These are phyloP conservation scores for Arachnomyces sp. DNA, from an alignment of 2,329 filamentous ascomycete species.

Conservation along the genomic window DNA sequence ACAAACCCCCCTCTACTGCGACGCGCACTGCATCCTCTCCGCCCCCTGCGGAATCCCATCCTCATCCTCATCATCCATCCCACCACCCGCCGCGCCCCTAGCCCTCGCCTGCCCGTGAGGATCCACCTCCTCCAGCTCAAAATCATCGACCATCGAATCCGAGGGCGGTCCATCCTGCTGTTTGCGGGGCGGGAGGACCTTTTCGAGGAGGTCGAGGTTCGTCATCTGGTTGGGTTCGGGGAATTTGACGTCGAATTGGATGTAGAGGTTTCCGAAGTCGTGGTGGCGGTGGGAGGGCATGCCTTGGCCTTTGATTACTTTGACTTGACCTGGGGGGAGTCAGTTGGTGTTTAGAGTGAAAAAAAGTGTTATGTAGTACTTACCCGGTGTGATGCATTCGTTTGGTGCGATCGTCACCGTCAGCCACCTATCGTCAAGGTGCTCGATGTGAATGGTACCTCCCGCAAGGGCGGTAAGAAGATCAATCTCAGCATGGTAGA, in stretches of 20 bases:
- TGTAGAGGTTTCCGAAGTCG: slow-evolving; percentile 90
- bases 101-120: slow-evolving; percentile 55
- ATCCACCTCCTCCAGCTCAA: slow-evolving; percentile 78
- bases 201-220: slow-evolving; percentile 70
- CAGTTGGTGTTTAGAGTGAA: background rate
- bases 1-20: slow-evolving; percentile 35
- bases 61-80: slow-evolving; percentile 65
- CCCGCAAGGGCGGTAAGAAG: slow-evolving; percentile 90
- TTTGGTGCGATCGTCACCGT: slow-evolving; percentile 86
- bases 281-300: slow-evolving; percentile 97
- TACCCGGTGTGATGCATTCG: slow-evolving; percentile 89
- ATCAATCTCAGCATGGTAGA: slow-evolving; percentile 92
- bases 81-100: slow-evolving; percentile 52
- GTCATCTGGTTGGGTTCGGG: slow-evolving; percentile 63
- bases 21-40: slow-evolving; percentile 45
- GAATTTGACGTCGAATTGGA: slow-evolving; percentile 97
- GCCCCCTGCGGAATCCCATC: slow-evolving; percentile 40
- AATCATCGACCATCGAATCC: slow-evolving; percentile 88
- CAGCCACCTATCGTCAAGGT: slow-evolving; percentile 95
- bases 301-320: slow-evolving; percentile 90
- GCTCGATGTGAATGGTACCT: slow-evolving; percentile 84
- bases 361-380: slow-evolving; percentile 28
- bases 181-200: slow-evolving; percentile 68
- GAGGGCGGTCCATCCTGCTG: slow-evolving; percentile 59
- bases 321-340: slow-evolving; percentile 61